Evolutionary conservation across 768 basidiomycete species (phyloP), one percentile per base, ranked within the genome.

Genomic region (Trametopsis cervina): DNA sequence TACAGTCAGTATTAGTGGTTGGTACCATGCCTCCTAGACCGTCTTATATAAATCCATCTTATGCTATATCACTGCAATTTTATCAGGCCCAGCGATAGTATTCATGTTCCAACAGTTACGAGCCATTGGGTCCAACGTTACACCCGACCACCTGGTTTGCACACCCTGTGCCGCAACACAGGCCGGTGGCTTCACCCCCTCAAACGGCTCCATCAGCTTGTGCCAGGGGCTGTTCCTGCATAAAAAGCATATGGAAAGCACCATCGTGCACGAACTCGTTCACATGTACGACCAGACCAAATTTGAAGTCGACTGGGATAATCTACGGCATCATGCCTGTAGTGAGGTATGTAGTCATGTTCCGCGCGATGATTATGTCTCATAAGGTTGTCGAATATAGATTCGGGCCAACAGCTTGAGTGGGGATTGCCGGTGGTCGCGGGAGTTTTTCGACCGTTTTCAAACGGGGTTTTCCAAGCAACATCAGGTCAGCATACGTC

Each of bases 271-370:
- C 60, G 96, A 99, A 63, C 77, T 98, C 40, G 68, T 98, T 21
- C 96, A 98, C 61, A 83, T 92, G 77, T 98, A 89, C 62, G 96
- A 99, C 64, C 89, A 95, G 53, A 88, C 89, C 67, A 81, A 82
- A 65, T 98, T 98, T 70, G 89, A 91, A 52, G 87, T 96, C 1
- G 82, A 96, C 63, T 96, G 90, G 93, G 66, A 65, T 40, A 87
- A 98, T 66, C 62, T 98, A 47, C 70, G 91, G 49, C 93, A 96
- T 69, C 92, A 96, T 62, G 96, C 95, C 2, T 99, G 96, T 64
- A 92, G 88, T 60, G 95, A 98, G 80, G 95, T 95, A 54, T 58
- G 81, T 69, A 21, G 20, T 27, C 22, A 38, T 47, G 4, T 25
- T 20, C 29, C 12, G 10, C 13, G n/a, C 2, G 13, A 26, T 40